phyloP scores from a whole-genome alignment of 768 basidiomycete species.

The Scleroderma bovista region DNA sequence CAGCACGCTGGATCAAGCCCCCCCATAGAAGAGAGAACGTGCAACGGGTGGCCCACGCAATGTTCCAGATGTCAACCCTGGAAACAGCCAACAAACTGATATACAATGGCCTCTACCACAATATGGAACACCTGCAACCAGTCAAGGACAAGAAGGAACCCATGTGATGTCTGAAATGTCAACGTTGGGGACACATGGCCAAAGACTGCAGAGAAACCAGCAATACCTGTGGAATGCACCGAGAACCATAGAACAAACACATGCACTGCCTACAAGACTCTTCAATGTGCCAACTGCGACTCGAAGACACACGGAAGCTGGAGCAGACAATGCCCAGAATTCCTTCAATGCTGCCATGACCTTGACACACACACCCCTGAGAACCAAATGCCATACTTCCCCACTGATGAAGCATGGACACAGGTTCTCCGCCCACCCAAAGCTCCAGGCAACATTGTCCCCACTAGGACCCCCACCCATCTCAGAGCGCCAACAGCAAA shows the following conservation, averaged over 20 bases:
- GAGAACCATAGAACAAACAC: no score
- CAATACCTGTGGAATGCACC: no score
- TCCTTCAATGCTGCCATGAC: not conserved
- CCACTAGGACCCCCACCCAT: no score
- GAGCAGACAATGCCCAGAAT: slow-evolving; percentile 7
- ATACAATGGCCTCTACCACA: slow-evolving; percentile 13
- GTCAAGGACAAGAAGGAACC: slow-evolving; percentile 9
- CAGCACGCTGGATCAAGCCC: slow-evolving; percentile 25
- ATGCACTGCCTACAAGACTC: not conserved
- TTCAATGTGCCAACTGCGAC: not conserved
- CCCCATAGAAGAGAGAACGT: slow-evolving; percentile 1
- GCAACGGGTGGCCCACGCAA: slow-evolving; percentile 21
- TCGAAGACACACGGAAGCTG: slow-evolving; percentile 3
- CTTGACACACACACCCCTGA: slow-evolving; percentile 6
- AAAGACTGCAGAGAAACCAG: not conserved
- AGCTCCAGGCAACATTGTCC: no score
- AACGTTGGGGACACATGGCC: slow-evolving; percentile 2
- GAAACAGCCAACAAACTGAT: slow-evolving; percentile 22
- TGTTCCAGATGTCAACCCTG: slow-evolving; percentile 14
- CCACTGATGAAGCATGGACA: slow-evolving; percentile 12
- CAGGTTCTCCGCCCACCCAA: slow-evolving; percentile 4
- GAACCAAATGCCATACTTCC: slow-evolving; percentile 14
- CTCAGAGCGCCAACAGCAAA: no score
- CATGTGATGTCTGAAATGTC: not conserved
- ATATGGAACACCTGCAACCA: slow-evolving; percentile 6